Evolutionary conservation across 805 yeast species (phyloP).

Genomic region (Candida suzukii): DNA sequence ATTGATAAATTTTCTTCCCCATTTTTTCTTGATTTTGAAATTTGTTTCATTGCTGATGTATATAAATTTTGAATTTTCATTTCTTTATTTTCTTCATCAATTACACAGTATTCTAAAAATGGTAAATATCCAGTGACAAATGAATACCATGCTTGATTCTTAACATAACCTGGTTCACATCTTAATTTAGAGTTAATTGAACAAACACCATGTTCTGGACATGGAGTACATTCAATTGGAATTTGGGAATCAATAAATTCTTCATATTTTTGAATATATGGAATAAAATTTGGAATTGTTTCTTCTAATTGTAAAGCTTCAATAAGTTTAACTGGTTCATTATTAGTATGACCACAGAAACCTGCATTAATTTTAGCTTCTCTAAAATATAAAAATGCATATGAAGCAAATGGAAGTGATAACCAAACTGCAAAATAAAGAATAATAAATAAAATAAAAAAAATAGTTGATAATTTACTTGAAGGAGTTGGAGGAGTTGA

Average conservation of each 20-base stretch:
- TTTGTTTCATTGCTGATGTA: constrained; percentile 55
- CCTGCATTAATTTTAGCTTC: constrained; percentile 60
- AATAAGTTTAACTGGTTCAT: constrained; percentile 11
- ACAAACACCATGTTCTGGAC: constrained; percentile 82
- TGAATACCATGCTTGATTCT: constrained; percentile 44
- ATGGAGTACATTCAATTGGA: constrained; percentile 61
- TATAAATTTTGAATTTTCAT: constrained; percentile 59
- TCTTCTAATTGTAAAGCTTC: not conserved
- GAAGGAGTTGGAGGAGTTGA: too few species aligned
- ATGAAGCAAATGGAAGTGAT: constrained; percentile 19
- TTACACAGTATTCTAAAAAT: constrained; percentile 56
- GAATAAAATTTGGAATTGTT: constrained; percentile 4
- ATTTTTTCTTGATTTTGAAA: constrained; percentile 48
- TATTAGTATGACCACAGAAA: constrained; percentile 56
- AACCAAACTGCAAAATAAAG: constrained; percentile 14
- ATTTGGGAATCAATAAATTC: constrained; percentile 33
- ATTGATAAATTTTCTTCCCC: constrained; percentile 48
- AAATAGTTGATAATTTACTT: too few species aligned
- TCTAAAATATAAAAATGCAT: constrained; percentile 50
- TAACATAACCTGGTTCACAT: constrained; percentile 65
- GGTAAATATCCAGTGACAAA: constrained; percentile 50
- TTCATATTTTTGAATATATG: constrained; percentile 32
- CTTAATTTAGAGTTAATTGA: constrained; percentile 48
- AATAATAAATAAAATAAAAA: not conserved
- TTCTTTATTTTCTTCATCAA: constrained; percentile 67